phyloP scores from a whole-genome alignment of 805 yeast genomes.

The Yarrowia sp. region DNA sequence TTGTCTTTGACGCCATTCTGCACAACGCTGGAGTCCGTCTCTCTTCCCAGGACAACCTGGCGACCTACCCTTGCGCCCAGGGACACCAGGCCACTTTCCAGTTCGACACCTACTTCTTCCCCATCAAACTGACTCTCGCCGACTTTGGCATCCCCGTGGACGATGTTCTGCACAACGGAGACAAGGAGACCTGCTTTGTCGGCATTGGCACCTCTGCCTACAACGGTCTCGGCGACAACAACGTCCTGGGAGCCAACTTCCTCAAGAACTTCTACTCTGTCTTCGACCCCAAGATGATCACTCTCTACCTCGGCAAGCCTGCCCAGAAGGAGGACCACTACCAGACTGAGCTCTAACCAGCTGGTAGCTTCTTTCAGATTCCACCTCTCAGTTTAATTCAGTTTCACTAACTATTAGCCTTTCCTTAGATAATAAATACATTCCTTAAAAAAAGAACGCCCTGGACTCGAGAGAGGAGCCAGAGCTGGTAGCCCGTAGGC shows the following conservation, averaged over 20 bases:
- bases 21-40: background rate
- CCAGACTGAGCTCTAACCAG: background rate
- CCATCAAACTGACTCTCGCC: background rate
- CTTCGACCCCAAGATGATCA: background rate
- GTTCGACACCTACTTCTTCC: background rate
- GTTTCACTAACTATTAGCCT: no score
- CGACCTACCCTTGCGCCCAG: background rate
- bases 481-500: no score
- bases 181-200: background rate
- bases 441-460: no score
- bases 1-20: background rate
- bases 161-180: background rate
- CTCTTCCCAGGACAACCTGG: background rate
- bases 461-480: no score
- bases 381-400: no score
- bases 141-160: background rate
- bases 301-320: background rate
- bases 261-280: background rate
- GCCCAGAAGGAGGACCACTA: background rate
- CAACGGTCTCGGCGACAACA: background rate
- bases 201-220: background rate
- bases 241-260: background rate
- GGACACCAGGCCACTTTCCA: no score
- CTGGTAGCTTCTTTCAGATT: no score
- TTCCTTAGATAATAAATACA: no score